These are phyloP conservation scores for Fusarium sp. DNA, from an alignment of 2,329 filamentous ascomycete species.

Conservation along the genomic window DNA sequence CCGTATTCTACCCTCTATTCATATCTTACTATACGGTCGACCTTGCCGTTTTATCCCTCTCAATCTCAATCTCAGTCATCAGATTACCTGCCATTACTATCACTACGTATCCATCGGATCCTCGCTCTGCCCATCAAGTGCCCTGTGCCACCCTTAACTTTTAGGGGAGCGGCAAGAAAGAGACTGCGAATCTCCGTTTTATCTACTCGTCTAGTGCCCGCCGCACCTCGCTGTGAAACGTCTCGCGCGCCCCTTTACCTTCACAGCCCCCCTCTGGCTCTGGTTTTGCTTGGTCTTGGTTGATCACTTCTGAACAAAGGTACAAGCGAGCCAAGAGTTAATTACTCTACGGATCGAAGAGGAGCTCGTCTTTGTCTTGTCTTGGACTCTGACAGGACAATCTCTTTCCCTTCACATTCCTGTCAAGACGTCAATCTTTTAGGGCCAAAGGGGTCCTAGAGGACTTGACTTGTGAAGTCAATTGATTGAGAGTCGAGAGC, in stretches of 20 bases:
- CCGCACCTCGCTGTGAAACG: conserved; percentile 45
- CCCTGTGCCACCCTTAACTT: conserved; percentile 30
- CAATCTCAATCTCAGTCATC: conserved; percentile 1
- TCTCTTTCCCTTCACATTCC: conserved; percentile 16
- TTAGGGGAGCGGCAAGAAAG: neutral
- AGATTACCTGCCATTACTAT: conserved; percentile 2
- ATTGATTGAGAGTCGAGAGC: neutral
- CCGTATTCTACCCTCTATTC: conserved; percentile 20
- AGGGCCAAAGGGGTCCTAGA: conserved; percentile 13
- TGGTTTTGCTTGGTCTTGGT: neutral
- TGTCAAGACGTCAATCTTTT: conserved; percentile 14
- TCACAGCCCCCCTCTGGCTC: conserved; percentile 4
- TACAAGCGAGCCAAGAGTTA: conserved; percentile 8
- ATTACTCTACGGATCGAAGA: neutral
- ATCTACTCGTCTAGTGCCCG: conserved; percentile 38
- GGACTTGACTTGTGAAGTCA: neutral
- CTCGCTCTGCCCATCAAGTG: conserved; percentile 26
- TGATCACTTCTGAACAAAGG: conserved; percentile 19
- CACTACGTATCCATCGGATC: neutral
- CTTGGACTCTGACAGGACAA: conserved; percentile 4
- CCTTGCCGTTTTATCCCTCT: conserved; percentile 19
- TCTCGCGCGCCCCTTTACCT: conserved; percentile 42
- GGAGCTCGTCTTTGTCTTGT: conserved; percentile 4
- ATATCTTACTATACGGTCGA: conserved; percentile 30
- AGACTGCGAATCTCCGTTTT: conserved; percentile 26